Conservation (phyloP, 1,284 basidiomycete species). For the Marasmius sp. region DNA sequence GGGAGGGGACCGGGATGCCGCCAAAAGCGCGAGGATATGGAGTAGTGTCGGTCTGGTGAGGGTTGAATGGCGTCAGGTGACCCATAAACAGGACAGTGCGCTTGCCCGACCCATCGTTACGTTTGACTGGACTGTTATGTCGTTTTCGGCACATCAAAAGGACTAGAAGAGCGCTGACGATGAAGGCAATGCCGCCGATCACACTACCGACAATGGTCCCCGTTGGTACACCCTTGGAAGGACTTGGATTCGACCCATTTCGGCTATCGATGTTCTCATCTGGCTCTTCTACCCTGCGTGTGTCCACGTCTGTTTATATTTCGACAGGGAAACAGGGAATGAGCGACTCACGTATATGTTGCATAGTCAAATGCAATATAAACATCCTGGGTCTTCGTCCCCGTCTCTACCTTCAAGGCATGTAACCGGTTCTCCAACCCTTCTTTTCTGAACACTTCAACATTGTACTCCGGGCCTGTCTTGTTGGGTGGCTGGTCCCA, state of each 20-base stretch:
- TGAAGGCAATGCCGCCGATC: not conserved
- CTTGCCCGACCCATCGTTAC: too few species aligned
- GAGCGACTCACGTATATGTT: not conserved
- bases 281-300: not conserved
- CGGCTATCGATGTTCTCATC: not conserved
- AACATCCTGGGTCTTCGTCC: not conserved
- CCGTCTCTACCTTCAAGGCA: not conserved
- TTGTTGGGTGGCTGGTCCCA: not conserved
- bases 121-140: too few species aligned
- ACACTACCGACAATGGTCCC: not conserved
- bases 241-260: not conserved
- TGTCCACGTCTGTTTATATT: not conserved
- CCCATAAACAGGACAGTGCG: too few species aligned
- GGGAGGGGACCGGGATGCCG: too few species aligned
- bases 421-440: not conserved
- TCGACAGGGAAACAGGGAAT: not conserved
- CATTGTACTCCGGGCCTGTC: not conserved
- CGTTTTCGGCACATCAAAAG: not conserved
- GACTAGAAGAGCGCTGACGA: not conserved
- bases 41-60: too few species aligned
- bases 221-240: not conserved
- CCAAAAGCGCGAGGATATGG: too few species aligned
- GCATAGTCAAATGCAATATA: not conserved
- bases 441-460: not conserved
- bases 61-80: too few species aligned